Conservation (phyloP, 352 stramenopile species). For the Phytophthora syringae region DNA sequence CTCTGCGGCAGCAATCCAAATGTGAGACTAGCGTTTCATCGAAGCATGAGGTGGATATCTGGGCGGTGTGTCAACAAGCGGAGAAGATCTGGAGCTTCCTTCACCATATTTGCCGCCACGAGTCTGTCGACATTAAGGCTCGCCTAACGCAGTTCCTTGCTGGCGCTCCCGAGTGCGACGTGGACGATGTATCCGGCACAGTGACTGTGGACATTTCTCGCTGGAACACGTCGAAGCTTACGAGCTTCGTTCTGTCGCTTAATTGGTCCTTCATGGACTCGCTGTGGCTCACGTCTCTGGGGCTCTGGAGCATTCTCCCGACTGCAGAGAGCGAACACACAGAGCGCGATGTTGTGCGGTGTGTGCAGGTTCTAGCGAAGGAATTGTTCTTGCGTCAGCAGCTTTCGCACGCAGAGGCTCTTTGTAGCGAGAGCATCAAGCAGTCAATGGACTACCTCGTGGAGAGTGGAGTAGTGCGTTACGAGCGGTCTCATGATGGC, state of each 20-base stretch:
- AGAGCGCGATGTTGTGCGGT: constrained; percentile 58
- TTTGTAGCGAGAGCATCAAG: constrained; percentile 82
- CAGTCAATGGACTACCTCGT: constrained; percentile 72
- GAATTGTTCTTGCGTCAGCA: constrained; percentile 50
- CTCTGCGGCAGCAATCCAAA: constrained; percentile 31
- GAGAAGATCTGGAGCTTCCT: constrained; percentile 67
- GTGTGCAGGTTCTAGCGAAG: constrained; percentile 62
- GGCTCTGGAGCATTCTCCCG: constrained; percentile 47
- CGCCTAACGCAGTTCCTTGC: constrained; percentile 43
- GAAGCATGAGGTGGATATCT: constrained; percentile 28
- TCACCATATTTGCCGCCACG: constrained; percentile 72
- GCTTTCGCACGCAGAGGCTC: constrained; percentile 65
- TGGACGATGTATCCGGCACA: constrained; percentile 20
- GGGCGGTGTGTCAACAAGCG: constrained; percentile 47
- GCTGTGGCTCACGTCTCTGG: constrained; percentile 65
- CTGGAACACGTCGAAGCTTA: constrained; percentile 48
- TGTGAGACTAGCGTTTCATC: constrained; percentile 4
- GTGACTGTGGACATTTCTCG: constrained; percentile 43
- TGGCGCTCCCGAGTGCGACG: constrained; percentile 29
- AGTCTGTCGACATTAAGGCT: constrained; percentile 48
- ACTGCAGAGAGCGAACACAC: constrained; percentile 21
- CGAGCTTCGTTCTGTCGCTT: constrained; percentile 70
- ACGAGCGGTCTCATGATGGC: constrained; percentile 36
- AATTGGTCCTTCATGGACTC: constrained; percentile 84
- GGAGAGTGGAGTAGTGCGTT: constrained; percentile 49